Evolutionary conservation across 345 rosid genomes (phyloP).

Genomic region (Crucihimalaya himalaica): DNA sequence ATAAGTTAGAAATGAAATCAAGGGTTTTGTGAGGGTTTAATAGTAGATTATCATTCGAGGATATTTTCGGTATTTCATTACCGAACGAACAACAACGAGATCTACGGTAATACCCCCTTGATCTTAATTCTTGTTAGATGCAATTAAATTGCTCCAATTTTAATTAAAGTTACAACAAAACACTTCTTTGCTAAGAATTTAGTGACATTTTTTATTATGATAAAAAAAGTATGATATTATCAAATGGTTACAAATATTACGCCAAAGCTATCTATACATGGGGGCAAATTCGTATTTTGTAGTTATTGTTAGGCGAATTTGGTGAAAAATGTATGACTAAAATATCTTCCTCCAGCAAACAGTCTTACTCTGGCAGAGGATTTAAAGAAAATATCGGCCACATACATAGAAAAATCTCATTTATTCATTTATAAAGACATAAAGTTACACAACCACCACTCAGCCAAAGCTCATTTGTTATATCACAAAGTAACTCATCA

Average conservation of each 20-base stretch:
- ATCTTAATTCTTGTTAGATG: too few species aligned
- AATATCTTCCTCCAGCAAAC: not conserved
- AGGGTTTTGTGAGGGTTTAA: constrained; percentile 39
- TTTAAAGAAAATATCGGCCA: not conserved
- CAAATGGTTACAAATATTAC: not conserved
- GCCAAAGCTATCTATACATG: not conserved
- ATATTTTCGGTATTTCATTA: not conserved
- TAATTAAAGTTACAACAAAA: not conserved
- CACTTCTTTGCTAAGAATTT: not conserved
- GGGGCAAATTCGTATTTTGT: not conserved
- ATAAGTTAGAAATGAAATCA: constrained; percentile 4
- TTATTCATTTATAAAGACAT: constrained; percentile 31
- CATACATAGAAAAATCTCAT: not conserved
- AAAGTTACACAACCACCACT: constrained; percentile 5
- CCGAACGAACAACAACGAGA: not conserved
- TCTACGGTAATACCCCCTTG: constrained; percentile 3
- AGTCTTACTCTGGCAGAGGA: not conserved
- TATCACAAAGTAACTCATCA: not conserved
- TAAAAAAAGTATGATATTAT: not conserved
- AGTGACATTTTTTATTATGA: not conserved
- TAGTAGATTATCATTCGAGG: constrained; percentile 9
- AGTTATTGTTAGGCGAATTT: not conserved
- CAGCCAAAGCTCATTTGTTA: constrained; percentile 4
- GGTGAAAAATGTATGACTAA: not conserved
- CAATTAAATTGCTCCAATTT: not conserved